Evolutionary conservation across 768 basidiomycete genomes (phyloP).

Genomic region (Termitomyces sp.): DNA sequence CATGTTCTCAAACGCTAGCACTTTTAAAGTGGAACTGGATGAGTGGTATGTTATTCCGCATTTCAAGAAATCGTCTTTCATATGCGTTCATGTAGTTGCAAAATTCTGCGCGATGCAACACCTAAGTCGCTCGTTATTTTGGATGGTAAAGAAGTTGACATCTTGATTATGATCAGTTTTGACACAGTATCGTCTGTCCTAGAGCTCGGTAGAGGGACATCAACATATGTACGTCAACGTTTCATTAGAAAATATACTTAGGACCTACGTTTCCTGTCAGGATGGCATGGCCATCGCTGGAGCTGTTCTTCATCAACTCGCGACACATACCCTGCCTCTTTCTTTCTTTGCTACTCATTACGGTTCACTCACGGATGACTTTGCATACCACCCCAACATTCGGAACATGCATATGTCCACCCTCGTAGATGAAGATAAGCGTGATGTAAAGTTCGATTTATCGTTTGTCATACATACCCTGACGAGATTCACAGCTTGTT

Average conservation of each 20-base stretch:
- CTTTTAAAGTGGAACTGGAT: constrained; percentile 98
- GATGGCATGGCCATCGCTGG: constrained; percentile 99
- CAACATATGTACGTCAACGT: constrained; percentile 64
- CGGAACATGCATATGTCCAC: constrained; percentile 96
- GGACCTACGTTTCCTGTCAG: constrained; percentile 25
- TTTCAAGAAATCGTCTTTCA: neutral
- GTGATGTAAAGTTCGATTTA: constrained; percentile 49
- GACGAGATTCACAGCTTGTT: constrained; percentile 52
- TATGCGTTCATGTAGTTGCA: constrained; percentile 50
- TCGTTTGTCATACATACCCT: neutral
- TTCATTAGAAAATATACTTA: neutral
- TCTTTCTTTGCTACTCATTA: constrained; percentile 99
- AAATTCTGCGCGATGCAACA: constrained; percentile 90
- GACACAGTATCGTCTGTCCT: constrained; percentile 1
- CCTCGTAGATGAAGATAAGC: constrained; percentile 85
- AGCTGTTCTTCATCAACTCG: constrained; percentile 90
- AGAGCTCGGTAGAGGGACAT: constrained; percentile 96
- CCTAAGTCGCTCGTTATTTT: constrained; percentile 92
- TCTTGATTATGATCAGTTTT: constrained; percentile 3
- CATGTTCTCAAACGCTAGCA: constrained; percentile 91
- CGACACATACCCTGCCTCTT: constrained; percentile 86
- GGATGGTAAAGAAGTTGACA: constrained; percentile 57
- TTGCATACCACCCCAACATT: constrained; percentile 86
- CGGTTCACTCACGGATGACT: constrained; percentile 92
- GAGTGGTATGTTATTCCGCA: constrained; percentile 60